Conservation (phyloP, 2,329 filamentous ascomycete species). For the Acephala macrosclerotiorum region DNA sequence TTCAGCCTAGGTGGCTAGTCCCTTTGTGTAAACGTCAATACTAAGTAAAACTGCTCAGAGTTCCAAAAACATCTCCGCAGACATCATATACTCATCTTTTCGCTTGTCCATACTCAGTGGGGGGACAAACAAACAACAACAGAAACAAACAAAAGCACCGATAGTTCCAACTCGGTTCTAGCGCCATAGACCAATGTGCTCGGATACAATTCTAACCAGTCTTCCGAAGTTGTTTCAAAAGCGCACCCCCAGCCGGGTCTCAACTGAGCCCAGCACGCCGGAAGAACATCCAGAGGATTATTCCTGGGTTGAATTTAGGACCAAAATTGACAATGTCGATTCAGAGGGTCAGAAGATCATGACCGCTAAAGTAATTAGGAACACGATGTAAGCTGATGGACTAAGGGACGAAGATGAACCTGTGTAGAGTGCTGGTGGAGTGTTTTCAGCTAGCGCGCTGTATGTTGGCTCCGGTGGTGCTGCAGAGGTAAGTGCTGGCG, state of each 20-base stretch:
- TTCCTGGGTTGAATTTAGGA: neutral
- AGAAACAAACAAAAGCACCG: constrained; percentile 24
- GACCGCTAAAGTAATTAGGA: constrained; percentile 12
- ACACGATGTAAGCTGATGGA: constrained; percentile 3
- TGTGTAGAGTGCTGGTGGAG: constrained; percentile 23
- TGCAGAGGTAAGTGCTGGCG: constrained; percentile 22
- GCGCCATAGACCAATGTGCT: constrained; percentile 15
- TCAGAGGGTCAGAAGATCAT: constrained; percentile 14
- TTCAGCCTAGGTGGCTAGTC: constrained; percentile 15
- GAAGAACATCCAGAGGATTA: neutral
- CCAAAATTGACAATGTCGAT: neutral
- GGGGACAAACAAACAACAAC: neutral
- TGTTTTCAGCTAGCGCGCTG: constrained; percentile 19
- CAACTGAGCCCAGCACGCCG: neutral
- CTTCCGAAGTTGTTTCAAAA: constrained; percentile 11
- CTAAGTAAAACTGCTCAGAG: constrained; percentile 27
- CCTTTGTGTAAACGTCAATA: constrained; percentile 22
- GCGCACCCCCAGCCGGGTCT: constrained; percentile 6
- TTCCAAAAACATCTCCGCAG: constrained; percentile 32
- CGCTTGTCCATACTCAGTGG: constrained; percentile 5
- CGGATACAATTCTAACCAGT: constrained; percentile 15
- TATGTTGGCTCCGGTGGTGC: constrained; percentile 21
- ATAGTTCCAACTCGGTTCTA: constrained; percentile 18
- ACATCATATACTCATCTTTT: constrained; percentile 28
- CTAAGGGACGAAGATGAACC: constrained; percentile 3